These are phyloP conservation scores for Neurospora tetrasperma DNA, from an alignment of 495 filamentous ascomycete species.

Conservation along the genomic window DNA sequence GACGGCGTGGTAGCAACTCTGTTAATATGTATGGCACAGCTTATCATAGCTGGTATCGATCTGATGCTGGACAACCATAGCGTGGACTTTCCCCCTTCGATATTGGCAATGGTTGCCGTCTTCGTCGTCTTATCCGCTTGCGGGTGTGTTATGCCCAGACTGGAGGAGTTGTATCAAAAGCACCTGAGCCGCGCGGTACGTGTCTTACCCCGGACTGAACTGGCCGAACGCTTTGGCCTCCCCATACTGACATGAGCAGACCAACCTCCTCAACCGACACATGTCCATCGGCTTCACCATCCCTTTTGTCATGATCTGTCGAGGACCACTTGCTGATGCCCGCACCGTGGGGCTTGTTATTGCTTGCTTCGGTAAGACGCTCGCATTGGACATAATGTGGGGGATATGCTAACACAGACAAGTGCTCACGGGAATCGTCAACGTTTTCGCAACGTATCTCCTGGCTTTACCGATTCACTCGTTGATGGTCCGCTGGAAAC, in stretches of 20 bases:
- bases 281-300: slow-evolving; percentile 41
- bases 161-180: slow-evolving; percentile 24
- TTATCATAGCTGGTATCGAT: slow-evolving; percentile 20
- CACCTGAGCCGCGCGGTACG: slow-evolving; percentile 27
- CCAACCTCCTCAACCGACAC: slow-evolving; percentile 33
- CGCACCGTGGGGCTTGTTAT: slow-evolving; percentile 26
- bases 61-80: slow-evolving; percentile 5
- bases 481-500: slow-evolving; percentile 17
- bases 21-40: slow-evolving; percentile 14
- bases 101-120: slow-evolving; percentile 22
- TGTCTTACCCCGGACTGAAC: not conserved
- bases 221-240: not conserved
- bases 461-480: slow-evolving; percentile 16
- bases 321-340: slow-evolving; percentile 22
- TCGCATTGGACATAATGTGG: not conserved
- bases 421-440: slow-evolving; percentile 23
- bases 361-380: slow-evolving; percentile 27
- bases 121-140: slow-evolving; percentile 8
- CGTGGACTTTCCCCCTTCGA: slow-evolving; percentile 21
- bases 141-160: slow-evolving; percentile 5
- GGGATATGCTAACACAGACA: not conserved
- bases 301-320: slow-evolving; percentile 35
- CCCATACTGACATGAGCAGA: not conserved
- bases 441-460: slow-evolving; percentile 14
- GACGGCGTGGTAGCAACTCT: slow-evolving; percentile 15